A percentile compares a stretch with the other conserved stretches of the same genome.
Conservation (phyloP, 176 grass and related monocot genomes). For the Aegilops tauschii region DNA sequence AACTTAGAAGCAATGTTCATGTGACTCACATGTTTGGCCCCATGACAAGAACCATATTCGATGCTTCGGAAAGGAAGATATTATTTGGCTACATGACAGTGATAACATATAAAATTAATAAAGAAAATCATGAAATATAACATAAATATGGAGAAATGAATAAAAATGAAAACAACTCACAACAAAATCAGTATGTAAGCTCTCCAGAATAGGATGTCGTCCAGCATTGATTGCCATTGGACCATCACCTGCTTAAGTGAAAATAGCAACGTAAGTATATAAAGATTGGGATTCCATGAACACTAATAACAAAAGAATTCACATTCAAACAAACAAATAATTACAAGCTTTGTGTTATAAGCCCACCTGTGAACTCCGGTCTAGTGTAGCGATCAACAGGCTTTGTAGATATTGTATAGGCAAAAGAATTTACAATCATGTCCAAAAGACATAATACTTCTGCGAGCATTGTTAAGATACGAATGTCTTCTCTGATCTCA, state of each 20-base stretch:
- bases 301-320: background rate
- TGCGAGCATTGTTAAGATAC: conserved; percentile 76
- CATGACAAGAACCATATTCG: conserved; percentile 94
- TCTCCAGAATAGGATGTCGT: conserved; percentile 93
- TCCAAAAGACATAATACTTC: conserved; percentile 89
- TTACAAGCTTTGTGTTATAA: background rate
- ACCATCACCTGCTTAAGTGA: conserved; percentile 63
- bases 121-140: conserved; percentile 26
- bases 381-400: conserved; percentile 74
- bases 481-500: conserved; percentile 71
- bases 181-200: conserved; percentile 76
- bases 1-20: conserved; percentile 33
- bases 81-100: conserved; percentile 71
- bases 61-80: conserved; percentile 95
- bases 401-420: conserved; percentile 84
- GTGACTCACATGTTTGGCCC: conserved; percentile 89
- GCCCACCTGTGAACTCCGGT: conserved; percentile 80
- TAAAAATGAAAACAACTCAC: conserved; percentile 40
- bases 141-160: conserved; percentile 18
- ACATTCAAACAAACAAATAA: background rate
- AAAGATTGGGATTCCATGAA: background rate
- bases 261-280: conserved; percentile 16
- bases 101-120: conserved; percentile 18
- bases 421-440: conserved; percentile 99
- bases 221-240: conserved; percentile 94